Conservation (phyloP, 495 filamentous ascomycete genomes). For the Podospora fimiseda region DNA sequence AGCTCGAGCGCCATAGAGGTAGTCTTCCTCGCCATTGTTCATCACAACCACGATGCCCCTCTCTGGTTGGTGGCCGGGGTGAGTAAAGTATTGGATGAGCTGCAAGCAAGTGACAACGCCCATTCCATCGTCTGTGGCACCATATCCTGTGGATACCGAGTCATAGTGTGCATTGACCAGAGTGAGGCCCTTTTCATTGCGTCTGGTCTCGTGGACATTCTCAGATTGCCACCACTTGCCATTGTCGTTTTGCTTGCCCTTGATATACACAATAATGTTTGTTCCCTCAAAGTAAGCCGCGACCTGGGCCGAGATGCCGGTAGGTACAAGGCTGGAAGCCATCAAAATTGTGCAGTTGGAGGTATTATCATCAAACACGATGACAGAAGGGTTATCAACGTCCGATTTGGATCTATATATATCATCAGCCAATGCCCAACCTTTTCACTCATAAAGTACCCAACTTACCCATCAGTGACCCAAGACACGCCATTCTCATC, state of each 20-base stretch:
- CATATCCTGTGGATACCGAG: constrained; percentile 75
- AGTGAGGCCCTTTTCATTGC: constrained; percentile 63
- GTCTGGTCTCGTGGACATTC: constrained; percentile 33
- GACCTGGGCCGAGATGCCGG: constrained; percentile 4
- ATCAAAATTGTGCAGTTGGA: constrained; percentile 65
- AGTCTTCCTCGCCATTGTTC: constrained; percentile 97
- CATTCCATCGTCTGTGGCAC: constrained; percentile 90
- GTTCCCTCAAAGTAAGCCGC: constrained; percentile 84
- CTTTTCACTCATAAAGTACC: no score
- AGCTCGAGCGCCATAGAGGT: constrained; percentile 80
- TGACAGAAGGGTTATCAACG: constrained; percentile 32
- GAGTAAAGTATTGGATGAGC: constrained; percentile 82
- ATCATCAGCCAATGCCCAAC: background rate
- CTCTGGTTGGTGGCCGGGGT: constrained; percentile 65
- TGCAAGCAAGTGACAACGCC: constrained; percentile 82
- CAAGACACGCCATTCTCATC: constrained; percentile 45
- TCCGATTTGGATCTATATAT: constrained; percentile 3
- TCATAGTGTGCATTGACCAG: constrained; percentile 96
- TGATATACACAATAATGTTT: constrained; percentile 88
- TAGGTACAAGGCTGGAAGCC: constrained; percentile 19
- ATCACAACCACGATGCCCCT: constrained; percentile 77
- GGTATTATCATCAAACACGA: constrained; percentile 68
- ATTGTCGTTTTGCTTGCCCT: constrained; percentile 65
- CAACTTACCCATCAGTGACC: constrained; percentile 24
- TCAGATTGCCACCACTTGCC: constrained; percentile 57